A percentile compares a stretch with the other conserved stretches of the same genome.
Conservation (phyloP, 1,284 basidiomycete species). For the Austroboletus olivaceoglutinosus region DNA sequence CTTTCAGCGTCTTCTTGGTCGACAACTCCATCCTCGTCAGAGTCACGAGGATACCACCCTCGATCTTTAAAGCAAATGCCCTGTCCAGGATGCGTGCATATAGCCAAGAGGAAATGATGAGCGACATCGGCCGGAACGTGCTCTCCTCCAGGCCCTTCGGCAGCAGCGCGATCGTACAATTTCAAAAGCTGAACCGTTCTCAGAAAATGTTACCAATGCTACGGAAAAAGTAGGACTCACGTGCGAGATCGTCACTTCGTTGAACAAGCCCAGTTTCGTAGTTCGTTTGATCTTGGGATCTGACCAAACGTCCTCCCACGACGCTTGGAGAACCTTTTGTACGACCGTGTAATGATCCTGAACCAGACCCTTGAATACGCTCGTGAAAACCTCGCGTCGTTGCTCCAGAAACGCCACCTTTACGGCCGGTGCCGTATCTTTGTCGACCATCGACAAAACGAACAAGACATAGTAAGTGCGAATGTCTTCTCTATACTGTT, state of each 20-base stretch:
- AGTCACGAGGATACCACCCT: conserved; percentile 86
- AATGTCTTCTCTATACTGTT: conserved; percentile 51
- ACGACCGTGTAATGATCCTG: conserved; percentile 62
- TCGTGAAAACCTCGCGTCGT: conserved; percentile 57
- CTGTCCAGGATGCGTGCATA: conserved; percentile 79
- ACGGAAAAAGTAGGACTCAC: conserved; percentile 37
- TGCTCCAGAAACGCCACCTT: conserved; percentile 68
- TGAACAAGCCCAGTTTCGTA: conserved; percentile 65
- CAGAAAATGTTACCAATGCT: not conserved
- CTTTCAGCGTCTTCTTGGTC: conserved; percentile 27
- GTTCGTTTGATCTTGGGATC: conserved; percentile 69
- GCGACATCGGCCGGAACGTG: conserved; percentile 75
- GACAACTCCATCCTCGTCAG: conserved; percentile 26
- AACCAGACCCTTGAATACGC: conserved; percentile 64
- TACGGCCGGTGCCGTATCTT: conserved; percentile 44
- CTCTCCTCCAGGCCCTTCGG: conserved; percentile 53
- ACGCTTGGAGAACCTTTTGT: conserved; percentile 58
- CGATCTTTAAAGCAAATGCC: conserved; percentile 88
- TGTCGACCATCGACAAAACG: conserved; percentile 65
- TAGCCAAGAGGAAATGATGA: conserved; percentile 84
- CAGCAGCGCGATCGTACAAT: conserved; percentile 58
- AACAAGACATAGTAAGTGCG: conserved; percentile 67
- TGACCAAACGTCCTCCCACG: conserved; percentile 58
- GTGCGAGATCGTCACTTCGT: conserved; percentile 58
- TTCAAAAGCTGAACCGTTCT: conserved; percentile 52